Base-by-base conservation (phyloP, 768 basidiomycete genomes). In the Lentinus brumalis region DNA sequence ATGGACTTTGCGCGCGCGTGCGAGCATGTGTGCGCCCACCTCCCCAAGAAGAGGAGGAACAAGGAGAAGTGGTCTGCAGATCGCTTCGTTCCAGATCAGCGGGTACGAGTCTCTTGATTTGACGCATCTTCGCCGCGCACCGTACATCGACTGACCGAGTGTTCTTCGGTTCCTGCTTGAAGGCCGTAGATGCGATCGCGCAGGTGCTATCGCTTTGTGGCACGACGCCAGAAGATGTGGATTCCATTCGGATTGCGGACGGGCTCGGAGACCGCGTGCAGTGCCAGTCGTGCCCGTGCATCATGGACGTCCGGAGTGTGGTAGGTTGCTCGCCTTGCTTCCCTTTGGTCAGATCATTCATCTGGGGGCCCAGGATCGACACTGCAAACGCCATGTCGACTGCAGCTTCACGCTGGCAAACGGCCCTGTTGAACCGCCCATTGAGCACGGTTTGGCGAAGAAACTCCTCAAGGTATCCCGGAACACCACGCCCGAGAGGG, bases 1-100 rank as follows among this genome's bases (percentile, higher is more conserved):
- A 71, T 91, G 53, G 81, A 85, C 66, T 86, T 87, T 59, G 74
- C 71, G 10, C 83, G 78, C 3, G 87, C 81, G 3, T 90, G 87
- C 70, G 74, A 72, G 42, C 89, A 91, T 65, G 71, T 78, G 26
- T 92, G 89, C 68, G 62, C 59, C n/a, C 52, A 46, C 26, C 41
- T 61, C 32, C 60, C 57, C 5, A 71, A 68, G 63, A 74, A 75
- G 62, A 69, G 68, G 62, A 64, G 50, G 58, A 55, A 53, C 29
- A 66, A 63, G 30, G 69, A 71, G 60, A 67, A 59, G 4, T 91
- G 87, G 87, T 74, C 66, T 30, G 76, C 82, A 0, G 72, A 76
- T 2, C 70, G 78, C 14, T 91, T 91, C 60, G 74, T 76, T n/a
- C 82, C 78, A 56, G 88, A 91, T 68, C 76, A 77, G 15, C 83